Evolutionary conservation across 495 filamentous ascomycete genomes (phyloP), one percentile per base, ranked within the genome.

Genomic region (Amorphotheca resinae): DNA sequence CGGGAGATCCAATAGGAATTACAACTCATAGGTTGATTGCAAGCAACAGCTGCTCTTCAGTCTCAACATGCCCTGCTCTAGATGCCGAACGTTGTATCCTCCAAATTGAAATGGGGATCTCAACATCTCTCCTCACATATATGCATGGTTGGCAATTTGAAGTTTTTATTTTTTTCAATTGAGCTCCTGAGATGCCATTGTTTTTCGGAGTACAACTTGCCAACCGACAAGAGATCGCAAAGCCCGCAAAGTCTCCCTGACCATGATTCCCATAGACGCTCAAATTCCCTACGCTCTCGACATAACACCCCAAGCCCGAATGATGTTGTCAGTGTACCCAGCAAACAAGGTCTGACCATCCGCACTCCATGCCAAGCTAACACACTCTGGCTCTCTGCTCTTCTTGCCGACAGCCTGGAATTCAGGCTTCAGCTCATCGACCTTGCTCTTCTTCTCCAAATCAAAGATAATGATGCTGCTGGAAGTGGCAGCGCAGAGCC

Each of bases 371-470:
- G 91, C 93, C 67, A 99, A 72, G 63, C 73, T 80, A 51, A 99
- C 79, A 72, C 89, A 95, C 82, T 99, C 91, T 51, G 93, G 93
- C 70, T 95, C 91, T 65, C 88, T 74, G 77, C 76, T 84, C 87
- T 96, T 96, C 87, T 95, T 95, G 70, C 91, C 87, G 62, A 87
- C 81, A 59, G 87, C 77, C 50, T 86, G 76, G 72, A 93, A 95
- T 61, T 98, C 93, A 52, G 93, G 93, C 84, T 93, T 95, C 65
- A 99, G 77, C 79, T 96, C 91, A 58, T 99, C 91, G 53, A 99
- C 91, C 80, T 96, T 96, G 80, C 82, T 89, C 86, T 99, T 96
- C 88, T 99, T 99, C 85, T 99, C 91, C 56, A 99, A 78, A 65
- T 99, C 91, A 71, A 99, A 99, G 75, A 99, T 96, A 78, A 95